A percentile compares a stretch with the other conserved stretches of the same genome.
Evolutionary conservation across 164 flowering plant genomes (phyloP).

Genomic region (Berberis vulgaris): DNA sequence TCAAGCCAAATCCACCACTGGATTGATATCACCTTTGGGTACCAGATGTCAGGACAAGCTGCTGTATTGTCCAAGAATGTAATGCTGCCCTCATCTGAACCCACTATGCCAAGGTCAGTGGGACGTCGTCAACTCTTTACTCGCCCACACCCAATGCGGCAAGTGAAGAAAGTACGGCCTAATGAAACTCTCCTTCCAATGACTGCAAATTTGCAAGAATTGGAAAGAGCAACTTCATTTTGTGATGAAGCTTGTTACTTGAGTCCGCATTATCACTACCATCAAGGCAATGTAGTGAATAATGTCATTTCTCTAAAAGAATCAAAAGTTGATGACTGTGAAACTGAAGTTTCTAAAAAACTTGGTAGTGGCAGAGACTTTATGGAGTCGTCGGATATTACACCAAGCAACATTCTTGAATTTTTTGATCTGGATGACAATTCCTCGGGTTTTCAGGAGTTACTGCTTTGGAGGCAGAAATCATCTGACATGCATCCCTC

Average conservation of each 20-base stretch:
- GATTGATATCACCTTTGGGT: slow-evolving; percentile 95
- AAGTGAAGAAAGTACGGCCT: slow-evolving; percentile 8
- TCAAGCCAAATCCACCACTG: slow-evolving; percentile 76
- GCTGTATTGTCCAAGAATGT: slow-evolving; percentile 90
- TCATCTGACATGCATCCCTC: slow-evolving; percentile 17
- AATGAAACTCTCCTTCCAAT: slow-evolving; percentile 23
- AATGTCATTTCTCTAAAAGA: slow-evolving; percentile 13
- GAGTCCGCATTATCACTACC: slow-evolving; percentile 42
- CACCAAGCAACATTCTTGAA: slow-evolving; percentile 52
- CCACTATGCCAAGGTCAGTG: slow-evolving; percentile 49
- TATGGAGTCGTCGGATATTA: slow-evolving; percentile 23
- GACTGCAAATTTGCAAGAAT: slow-evolving; percentile 37
- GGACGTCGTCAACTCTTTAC: slow-evolving; percentile 91
- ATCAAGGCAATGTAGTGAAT: slow-evolving; percentile 12
- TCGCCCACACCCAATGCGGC: slow-evolving; percentile 77
- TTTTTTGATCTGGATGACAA: slow-evolving; percentile 51
- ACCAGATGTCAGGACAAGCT: slow-evolving; percentile 86
- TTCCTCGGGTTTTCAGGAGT: slow-evolving; percentile 63
- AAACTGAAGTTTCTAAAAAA: slow-evolving; percentile 6
- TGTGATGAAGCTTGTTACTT: slow-evolving; percentile 60
- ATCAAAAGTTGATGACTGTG: slow-evolving; percentile 8
- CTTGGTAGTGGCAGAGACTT: slow-evolving; percentile 11
- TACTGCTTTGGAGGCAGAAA: slow-evolving; percentile 64
- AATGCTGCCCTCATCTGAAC: slow-evolving; percentile 67
- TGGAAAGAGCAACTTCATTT: slow-evolving; percentile 68